Conservation (phyloP, 2,329 filamentous ascomycete species). For the Fusarium illudens region DNA sequence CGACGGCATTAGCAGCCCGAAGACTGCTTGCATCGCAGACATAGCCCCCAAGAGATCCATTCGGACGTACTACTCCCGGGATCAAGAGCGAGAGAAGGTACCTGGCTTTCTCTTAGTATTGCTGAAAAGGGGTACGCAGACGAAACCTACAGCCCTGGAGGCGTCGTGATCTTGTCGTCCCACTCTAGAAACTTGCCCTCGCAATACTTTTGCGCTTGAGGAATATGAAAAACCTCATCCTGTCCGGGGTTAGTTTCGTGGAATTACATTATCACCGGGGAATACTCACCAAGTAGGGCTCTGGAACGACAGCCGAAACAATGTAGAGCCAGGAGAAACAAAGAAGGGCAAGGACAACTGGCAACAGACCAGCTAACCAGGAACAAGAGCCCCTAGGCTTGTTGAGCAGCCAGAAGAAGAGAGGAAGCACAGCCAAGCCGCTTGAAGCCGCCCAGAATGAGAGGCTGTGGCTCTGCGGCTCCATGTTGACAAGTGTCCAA, state of each 20-base stretch:
- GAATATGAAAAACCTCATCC: slow-evolving; percentile 90
- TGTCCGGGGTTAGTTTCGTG: slow-evolving; percentile 48
- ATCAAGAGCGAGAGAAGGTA: slow-evolving; percentile 55
- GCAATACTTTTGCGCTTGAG: slow-evolving; percentile 91
- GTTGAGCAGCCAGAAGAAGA: slow-evolving; percentile 14
- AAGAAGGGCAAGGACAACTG: slow-evolving; percentile 22
- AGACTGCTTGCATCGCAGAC: slow-evolving; percentile 49
- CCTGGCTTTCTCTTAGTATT: slow-evolving; percentile 42
- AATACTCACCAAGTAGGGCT: slow-evolving; percentile 63
- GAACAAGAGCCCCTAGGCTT: not conserved
- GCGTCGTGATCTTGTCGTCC: slow-evolving; percentile 98
- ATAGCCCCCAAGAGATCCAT: slow-evolving; percentile 20
- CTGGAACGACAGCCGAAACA: slow-evolving; percentile 51
- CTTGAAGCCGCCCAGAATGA: slow-evolving; percentile 27
- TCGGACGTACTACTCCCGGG: slow-evolving; percentile 31
- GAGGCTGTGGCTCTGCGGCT: not conserved
- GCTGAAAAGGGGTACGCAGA: not conserved
- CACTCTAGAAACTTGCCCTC: slow-evolving; percentile 76
- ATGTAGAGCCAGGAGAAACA: slow-evolving; percentile 36
- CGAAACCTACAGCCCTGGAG: slow-evolving; percentile 76
- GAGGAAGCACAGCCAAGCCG: slow-evolving; percentile 19
- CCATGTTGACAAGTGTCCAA: slow-evolving; percentile 43
- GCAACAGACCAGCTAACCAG: slow-evolving; percentile 10
- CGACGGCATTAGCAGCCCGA: slow-evolving; percentile 58
- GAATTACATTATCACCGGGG: no score